Conservation (phyloP, 805 yeast genomes). For the Pichia paraexigua region DNA sequence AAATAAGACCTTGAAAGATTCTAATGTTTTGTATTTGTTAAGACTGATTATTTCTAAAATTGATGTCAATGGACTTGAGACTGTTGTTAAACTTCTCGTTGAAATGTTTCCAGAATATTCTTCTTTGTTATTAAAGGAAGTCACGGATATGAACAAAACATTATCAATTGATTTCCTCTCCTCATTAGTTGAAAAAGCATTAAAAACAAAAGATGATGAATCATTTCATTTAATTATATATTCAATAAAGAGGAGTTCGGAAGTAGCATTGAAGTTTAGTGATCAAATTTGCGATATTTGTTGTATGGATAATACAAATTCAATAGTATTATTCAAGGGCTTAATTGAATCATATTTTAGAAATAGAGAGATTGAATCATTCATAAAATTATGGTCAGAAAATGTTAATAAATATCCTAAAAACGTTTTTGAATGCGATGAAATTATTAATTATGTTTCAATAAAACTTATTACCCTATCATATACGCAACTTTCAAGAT, state of each 20-base stretch:
- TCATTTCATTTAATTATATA: slow-evolving; percentile 40
- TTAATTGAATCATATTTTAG: slow-evolving; percentile 36
- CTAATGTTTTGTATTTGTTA: slow-evolving; percentile 26
- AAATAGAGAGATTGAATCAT: slow-evolving; percentile 50
- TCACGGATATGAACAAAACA: slow-evolving; percentile 45
- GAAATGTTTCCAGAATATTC: slow-evolving; percentile 32
- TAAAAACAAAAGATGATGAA: slow-evolving; percentile 10
- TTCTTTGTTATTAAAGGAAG: slow-evolving; percentile 35
- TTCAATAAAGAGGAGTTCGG: slow-evolving; percentile 47
- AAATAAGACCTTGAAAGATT: slow-evolving; percentile 10
- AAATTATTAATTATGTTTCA: slow-evolving; percentile 33
- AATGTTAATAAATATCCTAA: background rate
- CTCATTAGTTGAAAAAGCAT: slow-evolving; percentile 30
- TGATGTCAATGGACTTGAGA: slow-evolving; percentile 38
- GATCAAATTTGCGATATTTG: slow-evolving; percentile 24
- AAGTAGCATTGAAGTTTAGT: slow-evolving; percentile 44
- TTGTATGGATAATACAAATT: background rate
- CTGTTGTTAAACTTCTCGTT: slow-evolving; percentile 37
- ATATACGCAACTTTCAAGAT: slow-evolving; percentile 32
- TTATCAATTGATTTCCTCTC: slow-evolving; percentile 46
- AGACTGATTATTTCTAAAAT: slow-evolving; percentile 25
- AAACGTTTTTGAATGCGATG: slow-evolving; percentile 15
- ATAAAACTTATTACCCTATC: slow-evolving; percentile 39
- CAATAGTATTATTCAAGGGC: slow-evolving; percentile 4
- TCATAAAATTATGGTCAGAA: slow-evolving; percentile 41